Evolutionary conservation across 2,329 filamentous ascomycete genomes (phyloP), one percentile per base, ranked within the genome.

Genomic region (Rhinocladiella mackenziei): DNA sequence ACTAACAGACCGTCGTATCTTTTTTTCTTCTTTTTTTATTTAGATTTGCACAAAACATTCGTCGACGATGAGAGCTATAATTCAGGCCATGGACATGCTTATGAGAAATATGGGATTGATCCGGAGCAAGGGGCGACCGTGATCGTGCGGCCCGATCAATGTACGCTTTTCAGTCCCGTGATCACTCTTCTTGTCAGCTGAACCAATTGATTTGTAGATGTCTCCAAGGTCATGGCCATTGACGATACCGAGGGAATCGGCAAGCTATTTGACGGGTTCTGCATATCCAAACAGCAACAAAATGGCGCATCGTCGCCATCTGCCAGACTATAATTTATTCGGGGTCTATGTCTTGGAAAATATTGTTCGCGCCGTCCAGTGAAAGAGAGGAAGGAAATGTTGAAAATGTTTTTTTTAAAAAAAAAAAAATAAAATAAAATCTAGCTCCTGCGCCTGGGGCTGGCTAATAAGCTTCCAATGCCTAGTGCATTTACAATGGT

Each of bases 401-500:
- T n/a, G n/a, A n/a, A n/a, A n/a, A n/a, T n/a, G n/a, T n/a, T n/a
- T n/a, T n/a, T n/a, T n/a, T n/a, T n/a, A n/a, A 29, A 7, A 32
- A 10, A 19, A 4, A 14, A 7, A 13, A 2, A 8, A 8, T n/a
- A 28, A 23, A 39, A 25, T 40, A n/a, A n/a, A n/a, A 39, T 18
- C 15, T 13, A 29, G 9, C 11, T 34, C n/a, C n/a, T n/a, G n/a
- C n/a, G n/a, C n/a, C n/a, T n/a, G n/a, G n/a, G n/a, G n/a, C n/a
- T n/a, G n/a, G n/a, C n/a, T n/a, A 52, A 30, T 17, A 53, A 18
- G 10, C 25, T 26, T 8, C 43, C 45, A n/a, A 48, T 81, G 31
- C 83, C 55, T 4, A 76, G 70, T 23, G 89, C 57, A 62, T 91
- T 89, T 31, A 91, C 71, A 26, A 76, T 61, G 49, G 89, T 62